Base-by-base conservation (phyloP, 2,329 filamentous ascomycete genomes). In the Metarhizium album region DNA sequence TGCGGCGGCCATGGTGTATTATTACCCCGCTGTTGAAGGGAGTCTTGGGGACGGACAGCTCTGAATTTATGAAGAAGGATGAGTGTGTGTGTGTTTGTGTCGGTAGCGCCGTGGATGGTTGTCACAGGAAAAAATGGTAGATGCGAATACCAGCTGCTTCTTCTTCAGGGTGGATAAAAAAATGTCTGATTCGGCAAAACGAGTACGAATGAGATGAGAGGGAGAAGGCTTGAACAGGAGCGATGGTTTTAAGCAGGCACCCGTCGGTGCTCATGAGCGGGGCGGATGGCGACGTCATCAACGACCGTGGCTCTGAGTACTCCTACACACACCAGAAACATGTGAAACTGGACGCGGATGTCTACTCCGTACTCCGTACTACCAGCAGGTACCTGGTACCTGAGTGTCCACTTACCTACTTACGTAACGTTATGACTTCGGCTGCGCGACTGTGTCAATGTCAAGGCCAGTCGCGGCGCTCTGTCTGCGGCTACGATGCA, bases 1-100 rank as follows among this genome's bases (percentile, higher is more conserved):
- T 37, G 55, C 33, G 49, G 51, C 38, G 18, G 56, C 50, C 52
- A 53, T 56, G 33, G 33, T 46, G 43, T n/a, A n/a, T n/a, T n/a
- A n/a, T 48, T 35, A 46, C 45, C 45, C 50, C 43, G 49, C 52
- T 46, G 35, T 43, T 13, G n/a, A 35, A 40, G 31, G 1, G 38
- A 47, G 18, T 48, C 18, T 37, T 43, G 9, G n/a, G 18, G 14
- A n/a, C n/a, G n/a, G n/a, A n/a, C n/a, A 35, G 33, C 33, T 35
- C 4, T 13, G 14, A 35, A 5, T n/a, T 9, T 40, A 16, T 29
- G 18, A 18, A 40, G 16, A 20, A 40, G n/a, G 5, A 16, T 5
- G 37, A 5, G 37, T n/a, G 20, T 40, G 2, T 29, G 27, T 29
- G n/a, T n/a, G 35, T 40, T 18, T 40, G 16, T 20, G 35, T 33